phyloP scores from a whole-genome alignment of 2,329 filamentous ascomycete genomes.

The Leptographium lundbergii region DNA sequence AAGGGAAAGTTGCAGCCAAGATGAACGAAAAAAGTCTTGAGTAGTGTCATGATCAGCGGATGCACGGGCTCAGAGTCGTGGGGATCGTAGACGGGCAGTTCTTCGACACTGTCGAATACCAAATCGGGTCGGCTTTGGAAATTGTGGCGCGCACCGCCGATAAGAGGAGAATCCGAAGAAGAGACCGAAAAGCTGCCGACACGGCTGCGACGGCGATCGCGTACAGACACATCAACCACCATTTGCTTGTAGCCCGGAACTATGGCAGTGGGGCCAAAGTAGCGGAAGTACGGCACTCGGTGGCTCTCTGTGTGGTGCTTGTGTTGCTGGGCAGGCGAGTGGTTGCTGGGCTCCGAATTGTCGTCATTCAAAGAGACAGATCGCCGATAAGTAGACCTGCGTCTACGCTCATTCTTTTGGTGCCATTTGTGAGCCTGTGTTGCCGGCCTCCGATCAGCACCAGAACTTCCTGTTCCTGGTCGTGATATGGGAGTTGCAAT shows the following conservation, averaged over 20 bases:
- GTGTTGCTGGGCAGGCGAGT: constrained; percentile 1
- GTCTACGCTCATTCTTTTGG: background rate
- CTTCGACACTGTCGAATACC: constrained; percentile 31
- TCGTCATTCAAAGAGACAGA: background rate
- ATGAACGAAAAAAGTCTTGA: constrained; percentile 69
- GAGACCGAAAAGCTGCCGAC: constrained; percentile 42
- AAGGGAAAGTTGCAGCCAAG: constrained; percentile 83
- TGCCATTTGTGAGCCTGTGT: background rate
- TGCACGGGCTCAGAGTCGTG: constrained; percentile 59
- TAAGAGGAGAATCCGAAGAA: constrained; percentile 29
- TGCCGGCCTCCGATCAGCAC: no score
- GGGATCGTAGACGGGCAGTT: constrained; percentile 63
- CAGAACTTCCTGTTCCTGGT: background rate
- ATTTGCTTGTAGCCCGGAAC: constrained; percentile 89
- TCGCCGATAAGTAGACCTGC: background rate
- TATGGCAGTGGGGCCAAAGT: constrained; percentile 83
- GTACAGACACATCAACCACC: constrained; percentile 56
- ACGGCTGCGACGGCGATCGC: constrained; percentile 49
- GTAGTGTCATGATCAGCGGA: constrained; percentile 61
- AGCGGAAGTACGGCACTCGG: constrained; percentile 77
- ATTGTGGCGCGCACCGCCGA: constrained; percentile 11
- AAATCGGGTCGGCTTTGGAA: constrained; percentile 18
- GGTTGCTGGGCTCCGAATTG: constrained; percentile 6
- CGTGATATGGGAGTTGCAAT: background rate
- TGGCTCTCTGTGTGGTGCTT: constrained; percentile 29